Evolutionary conservation across 2,329 filamentous ascomycete species (phyloP).

Genomic region (Exophiala dermatitidis): DNA sequence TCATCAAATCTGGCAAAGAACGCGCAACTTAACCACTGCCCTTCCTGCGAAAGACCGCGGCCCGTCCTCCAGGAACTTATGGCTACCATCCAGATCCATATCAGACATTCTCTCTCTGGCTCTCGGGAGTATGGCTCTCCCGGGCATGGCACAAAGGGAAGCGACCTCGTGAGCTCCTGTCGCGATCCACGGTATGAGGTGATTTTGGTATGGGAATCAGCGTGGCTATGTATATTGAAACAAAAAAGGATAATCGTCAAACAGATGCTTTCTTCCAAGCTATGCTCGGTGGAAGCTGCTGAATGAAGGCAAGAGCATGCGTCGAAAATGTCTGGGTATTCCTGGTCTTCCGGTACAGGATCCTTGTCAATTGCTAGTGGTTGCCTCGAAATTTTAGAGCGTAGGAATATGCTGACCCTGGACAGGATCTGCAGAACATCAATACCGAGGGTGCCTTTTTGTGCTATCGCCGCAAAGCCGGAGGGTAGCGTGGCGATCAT

Average conservation of each 20-base stretch:
- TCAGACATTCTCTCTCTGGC: slow-evolving; percentile 7
- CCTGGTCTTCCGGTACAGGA: slow-evolving; percentile 7
- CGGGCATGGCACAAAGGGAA: slow-evolving; percentile 2
- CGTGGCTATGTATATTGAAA: slow-evolving; percentile 10
- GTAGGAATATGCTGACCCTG: slow-evolving; percentile 12
- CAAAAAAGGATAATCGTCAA: slow-evolving; percentile 17
- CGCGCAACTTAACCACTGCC: background rate
- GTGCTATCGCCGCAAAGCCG: slow-evolving; percentile 10
- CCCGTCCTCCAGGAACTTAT: slow-evolving; percentile 10
- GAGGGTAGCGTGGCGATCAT: slow-evolving; percentile 6
- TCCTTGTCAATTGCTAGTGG: slow-evolving; percentile 1
- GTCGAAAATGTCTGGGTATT: slow-evolving; percentile 16
- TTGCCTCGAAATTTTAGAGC: slow-evolving; percentile 2
- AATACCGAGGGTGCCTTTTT: slow-evolving; percentile 6
- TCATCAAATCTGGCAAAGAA: slow-evolving; percentile 13
- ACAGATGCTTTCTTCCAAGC: slow-evolving; percentile 16
- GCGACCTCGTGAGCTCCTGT: slow-evolving; percentile 15
- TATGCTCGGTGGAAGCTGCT: slow-evolving; percentile 12
- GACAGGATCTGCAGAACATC: slow-evolving; percentile 14
- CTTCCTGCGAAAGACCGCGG: background rate
- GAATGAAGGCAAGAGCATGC: slow-evolving; percentile 17
- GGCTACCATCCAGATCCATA: slow-evolving; percentile 17
- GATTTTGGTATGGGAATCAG: slow-evolving; percentile 4
- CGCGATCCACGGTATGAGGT: slow-evolving; percentile 11
- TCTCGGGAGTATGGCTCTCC: background rate